phyloP scores from a whole-genome alignment of 2,329 filamentous ascomycete genomes.

The Atkinsonella hypoxylon region DNA sequence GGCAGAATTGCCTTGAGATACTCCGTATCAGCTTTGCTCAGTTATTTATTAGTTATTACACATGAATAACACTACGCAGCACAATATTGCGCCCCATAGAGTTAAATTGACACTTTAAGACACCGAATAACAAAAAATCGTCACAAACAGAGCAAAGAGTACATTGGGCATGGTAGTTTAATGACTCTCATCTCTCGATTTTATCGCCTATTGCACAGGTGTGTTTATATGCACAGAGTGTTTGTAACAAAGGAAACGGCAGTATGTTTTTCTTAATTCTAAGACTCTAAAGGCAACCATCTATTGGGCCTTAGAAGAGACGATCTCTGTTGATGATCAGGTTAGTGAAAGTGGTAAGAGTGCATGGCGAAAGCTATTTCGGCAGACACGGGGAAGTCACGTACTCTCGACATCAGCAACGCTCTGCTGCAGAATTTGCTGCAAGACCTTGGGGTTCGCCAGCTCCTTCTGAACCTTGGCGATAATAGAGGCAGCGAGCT shows the following conservation, averaged over 20 bases:
- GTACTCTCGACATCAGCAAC: slow-evolving; percentile 91
- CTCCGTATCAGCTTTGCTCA: not conserved
- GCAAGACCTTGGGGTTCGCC: slow-evolving; percentile 91
- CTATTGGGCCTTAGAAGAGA: slow-evolving; percentile 53
- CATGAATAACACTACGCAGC: no score
- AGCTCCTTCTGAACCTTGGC: slow-evolving; percentile 98
- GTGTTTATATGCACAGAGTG: slow-evolving; percentile 43
- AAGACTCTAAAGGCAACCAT: slow-evolving; percentile 25
- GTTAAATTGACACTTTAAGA: not conserved
- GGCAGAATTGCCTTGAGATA: no score
- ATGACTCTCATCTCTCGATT: slow-evolving; percentile 4
- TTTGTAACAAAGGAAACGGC: slow-evolving; percentile 39
- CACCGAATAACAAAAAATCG: not conserved
- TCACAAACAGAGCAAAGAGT: not conserved
- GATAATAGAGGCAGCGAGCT: slow-evolving; percentile 86
- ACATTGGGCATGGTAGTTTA: not conserved
- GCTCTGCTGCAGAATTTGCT: slow-evolving; percentile 97
- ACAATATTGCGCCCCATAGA: not conserved
- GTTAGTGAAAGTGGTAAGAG: slow-evolving; percentile 21
- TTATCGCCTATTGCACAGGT: slow-evolving; percentile 49
- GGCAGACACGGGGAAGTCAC: slow-evolving; percentile 8
- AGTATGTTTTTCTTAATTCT: slow-evolving; percentile 20
- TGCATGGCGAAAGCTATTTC: not conserved
- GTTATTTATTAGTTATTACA: not conserved
- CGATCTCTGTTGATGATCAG: slow-evolving; percentile 36